Evolutionary conservation across 2,329 filamentous ascomycete genomes (phyloP).

Genomic region (Clathrospora elynae): DNA sequence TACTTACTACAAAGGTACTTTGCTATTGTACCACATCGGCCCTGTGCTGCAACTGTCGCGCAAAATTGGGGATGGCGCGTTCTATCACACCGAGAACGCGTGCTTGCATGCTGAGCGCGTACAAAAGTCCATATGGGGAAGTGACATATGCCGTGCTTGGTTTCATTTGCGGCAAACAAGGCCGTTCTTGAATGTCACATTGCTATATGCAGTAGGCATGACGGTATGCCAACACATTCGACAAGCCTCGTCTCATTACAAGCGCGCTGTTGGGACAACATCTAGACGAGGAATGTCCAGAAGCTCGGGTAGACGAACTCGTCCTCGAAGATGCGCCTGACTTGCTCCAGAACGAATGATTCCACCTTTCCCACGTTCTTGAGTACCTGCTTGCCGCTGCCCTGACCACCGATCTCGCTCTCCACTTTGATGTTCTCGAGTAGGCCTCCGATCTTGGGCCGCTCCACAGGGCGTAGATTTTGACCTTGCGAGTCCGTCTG

Average conservation of each 20-base stretch:
- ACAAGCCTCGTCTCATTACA: neutral
- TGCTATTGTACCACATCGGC: slow-evolving; percentile 36
- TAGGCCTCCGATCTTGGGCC: slow-evolving; percentile 69
- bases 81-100: slow-evolving; percentile 36
- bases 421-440: slow-evolving; percentile 94
- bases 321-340: slow-evolving; percentile 95
- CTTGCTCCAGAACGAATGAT: slow-evolving; percentile 94
- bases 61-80: slow-evolving; percentile 27
- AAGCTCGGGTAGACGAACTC: slow-evolving; percentile 98
- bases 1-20: slow-evolving; percentile 26
- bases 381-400: slow-evolving; percentile 88
- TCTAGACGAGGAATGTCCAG: slow-evolving; percentile 89
- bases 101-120: slow-evolving; percentile 39
- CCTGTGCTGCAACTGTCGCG: slow-evolving; percentile 43
- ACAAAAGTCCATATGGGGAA: slow-evolving; percentile 24
- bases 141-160: slow-evolving; percentile 21
- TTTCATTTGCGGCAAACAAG: slow-evolving; percentile 6
- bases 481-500: slow-evolving; percentile 34
- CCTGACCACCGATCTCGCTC: slow-evolving; percentile 93
- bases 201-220: neutral
- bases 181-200: slow-evolving; percentile 8
- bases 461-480: slow-evolving; percentile 33
- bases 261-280: neutral
- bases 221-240: neutral
- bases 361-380: slow-evolving; percentile 99